phyloP scores from a whole-genome alignment of 352 stramenopile genomes.

The Globisporangium splendens region DNA sequence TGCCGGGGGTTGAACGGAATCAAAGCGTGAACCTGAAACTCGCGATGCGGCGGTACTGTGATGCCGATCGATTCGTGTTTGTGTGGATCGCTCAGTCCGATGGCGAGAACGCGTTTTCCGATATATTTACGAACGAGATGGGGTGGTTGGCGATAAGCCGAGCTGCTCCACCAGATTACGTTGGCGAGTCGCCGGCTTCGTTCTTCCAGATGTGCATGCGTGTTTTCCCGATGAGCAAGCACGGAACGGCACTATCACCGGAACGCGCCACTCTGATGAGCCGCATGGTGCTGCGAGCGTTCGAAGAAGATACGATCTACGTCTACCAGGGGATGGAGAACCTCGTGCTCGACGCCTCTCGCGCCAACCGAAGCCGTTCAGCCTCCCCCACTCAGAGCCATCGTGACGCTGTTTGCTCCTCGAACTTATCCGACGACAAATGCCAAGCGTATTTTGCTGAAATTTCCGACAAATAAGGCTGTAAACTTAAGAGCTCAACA shows the following conservation, averaged over 20 bases:
- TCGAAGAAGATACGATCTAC: slow-evolving; percentile 6
- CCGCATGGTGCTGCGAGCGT: slow-evolving; percentile 10
- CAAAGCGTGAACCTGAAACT: neutral
- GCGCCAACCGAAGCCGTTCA: neutral
- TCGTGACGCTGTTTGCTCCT: neutral
- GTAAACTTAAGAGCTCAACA: too few relatives aligned
- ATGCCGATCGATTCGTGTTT: slow-evolving; percentile 10
- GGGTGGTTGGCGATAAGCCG: neutral
- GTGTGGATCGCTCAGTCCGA: slow-evolving; percentile 9
- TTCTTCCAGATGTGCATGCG: slow-evolving; percentile 8
- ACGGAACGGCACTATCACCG: neutral
- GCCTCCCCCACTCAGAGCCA: too few relatives aligned
- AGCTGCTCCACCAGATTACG: neutral
- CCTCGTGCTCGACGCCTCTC: slow-evolving; percentile 4
- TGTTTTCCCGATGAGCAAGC: neutral
- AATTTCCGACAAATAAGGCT: too few relatives aligned
- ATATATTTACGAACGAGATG: neutral
- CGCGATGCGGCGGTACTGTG: slow-evolving; percentile 10
- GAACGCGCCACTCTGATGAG: neutral
- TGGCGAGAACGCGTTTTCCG: slow-evolving; percentile 4
- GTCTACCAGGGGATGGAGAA: slow-evolving; percentile 7
- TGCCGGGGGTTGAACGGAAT: neutral
- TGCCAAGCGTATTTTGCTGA: too few relatives aligned
- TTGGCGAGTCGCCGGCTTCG: neutral
- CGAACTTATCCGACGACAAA: too few relatives aligned